A percentile compares a stretch with the other conserved stretches of the same genome.
Conservation (phyloP, 495 filamentous ascomycete species). For the Penicillium maclennaniae region DNA sequence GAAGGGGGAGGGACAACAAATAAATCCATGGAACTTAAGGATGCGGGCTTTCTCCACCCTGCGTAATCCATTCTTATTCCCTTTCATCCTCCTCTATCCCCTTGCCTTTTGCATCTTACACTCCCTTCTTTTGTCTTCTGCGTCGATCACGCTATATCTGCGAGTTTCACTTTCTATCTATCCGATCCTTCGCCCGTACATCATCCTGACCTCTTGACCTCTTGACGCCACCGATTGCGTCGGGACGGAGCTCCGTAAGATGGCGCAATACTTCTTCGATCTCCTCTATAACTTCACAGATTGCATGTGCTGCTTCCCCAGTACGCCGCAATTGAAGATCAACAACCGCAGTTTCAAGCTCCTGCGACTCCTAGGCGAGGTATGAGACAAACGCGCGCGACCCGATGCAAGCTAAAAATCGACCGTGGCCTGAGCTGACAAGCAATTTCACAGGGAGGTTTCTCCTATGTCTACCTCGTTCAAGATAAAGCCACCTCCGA, state of each 20-base stretch:
- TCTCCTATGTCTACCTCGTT: constrained; percentile 97
- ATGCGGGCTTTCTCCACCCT: constrained; percentile 10
- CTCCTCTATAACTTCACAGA: constrained; percentile 85
- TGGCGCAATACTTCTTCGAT: constrained; percentile 86
- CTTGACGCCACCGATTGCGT: not conserved
- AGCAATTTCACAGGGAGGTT: constrained; percentile 64
- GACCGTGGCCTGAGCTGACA: constrained; percentile 9
- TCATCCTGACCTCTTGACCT: not conserved
- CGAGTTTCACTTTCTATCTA: not conserved
- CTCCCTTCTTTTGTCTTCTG: constrained; percentile 1
- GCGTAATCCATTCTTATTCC: constrained; percentile 13
- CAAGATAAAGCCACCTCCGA: constrained; percentile 78
- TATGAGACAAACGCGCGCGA: constrained; percentile 26
- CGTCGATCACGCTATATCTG: not conserved
- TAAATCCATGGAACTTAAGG: constrained; percentile 9
- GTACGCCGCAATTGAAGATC: constrained; percentile 89
- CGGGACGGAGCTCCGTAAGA: constrained; percentile 28
- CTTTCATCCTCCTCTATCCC: not conserved
- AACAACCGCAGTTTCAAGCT: constrained; percentile 95
- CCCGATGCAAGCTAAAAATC: constrained; percentile 3
- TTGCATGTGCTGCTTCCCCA: constrained; percentile 93
- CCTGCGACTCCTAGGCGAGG: constrained; percentile 85
- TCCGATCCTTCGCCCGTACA: not conserved
- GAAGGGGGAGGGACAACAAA: constrained; percentile 27
- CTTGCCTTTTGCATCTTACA: constrained; percentile 2